A percentile compares a stretch with the other conserved stretches of the same genome.
phyloP scores from a whole-genome alignment of 2,329 filamentous ascomycete genomes.

The Rhynchosporium graminicola region DNA sequence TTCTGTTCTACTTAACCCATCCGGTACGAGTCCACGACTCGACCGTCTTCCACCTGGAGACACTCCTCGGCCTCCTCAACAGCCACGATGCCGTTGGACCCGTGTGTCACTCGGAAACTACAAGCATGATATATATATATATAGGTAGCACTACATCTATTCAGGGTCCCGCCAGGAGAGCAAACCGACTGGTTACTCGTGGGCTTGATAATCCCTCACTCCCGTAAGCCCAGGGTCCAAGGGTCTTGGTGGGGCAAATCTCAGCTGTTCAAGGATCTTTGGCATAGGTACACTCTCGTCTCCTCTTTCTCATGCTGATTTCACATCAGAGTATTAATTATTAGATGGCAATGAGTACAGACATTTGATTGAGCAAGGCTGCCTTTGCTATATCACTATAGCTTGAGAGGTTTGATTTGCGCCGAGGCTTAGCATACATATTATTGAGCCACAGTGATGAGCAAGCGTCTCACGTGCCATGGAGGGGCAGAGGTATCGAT shows the following conservation, averaged over 20 bases:
- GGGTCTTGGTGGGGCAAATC: not conserved
- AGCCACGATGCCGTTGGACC: conserved; percentile 1
- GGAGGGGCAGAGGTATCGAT: not conserved
- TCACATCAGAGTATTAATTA: not conserved
- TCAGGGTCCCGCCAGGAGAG: not conserved
- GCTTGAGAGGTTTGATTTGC: not conserved
- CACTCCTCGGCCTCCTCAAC: not conserved
- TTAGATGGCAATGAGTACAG: not conserved
- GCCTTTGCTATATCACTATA: not conserved
- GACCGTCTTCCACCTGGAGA: too few relatives aligned
- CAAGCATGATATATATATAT: conserved; percentile 6
- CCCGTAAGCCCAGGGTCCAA: conserved; percentile 6
- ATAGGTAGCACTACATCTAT: not conserved
- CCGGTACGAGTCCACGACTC: too few relatives aligned
- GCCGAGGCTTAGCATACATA: not conserved
- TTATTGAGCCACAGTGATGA: conserved; percentile 1
- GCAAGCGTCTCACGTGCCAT: not conserved
- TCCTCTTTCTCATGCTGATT: not conserved
- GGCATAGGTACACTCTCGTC: not conserved
- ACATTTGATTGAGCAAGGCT: not conserved
- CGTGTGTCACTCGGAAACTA: conserved; percentile 1
- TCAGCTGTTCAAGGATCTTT: conserved; percentile 20
- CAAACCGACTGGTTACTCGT: conserved; percentile 6
- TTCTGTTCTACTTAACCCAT: too few relatives aligned
- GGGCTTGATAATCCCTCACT: conserved; percentile 6